Evolutionary conservation across 83 land plant species (phyloP), one percentile per base, ranked within the genome.

Genomic region (Picea engelmannii): DNA sequence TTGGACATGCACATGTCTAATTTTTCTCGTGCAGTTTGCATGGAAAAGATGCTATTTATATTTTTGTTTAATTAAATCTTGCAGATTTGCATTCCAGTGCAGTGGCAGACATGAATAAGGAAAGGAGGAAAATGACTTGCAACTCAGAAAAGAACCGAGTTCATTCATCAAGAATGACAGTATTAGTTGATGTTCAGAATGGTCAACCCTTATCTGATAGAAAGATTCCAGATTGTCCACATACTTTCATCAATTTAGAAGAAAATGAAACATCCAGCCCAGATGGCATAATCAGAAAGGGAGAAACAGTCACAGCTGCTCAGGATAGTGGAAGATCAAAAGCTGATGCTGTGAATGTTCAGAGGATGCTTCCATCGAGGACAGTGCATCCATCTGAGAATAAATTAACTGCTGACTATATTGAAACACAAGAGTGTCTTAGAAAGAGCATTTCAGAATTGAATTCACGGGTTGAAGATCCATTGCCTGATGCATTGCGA

Each of bases 341-440:
- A 25, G 47, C 40, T 38, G 47, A 69, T 35, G 44, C 17, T 73
- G 58, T 44, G 20, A 44, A 73, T 44, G 76, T 4, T 24, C 70
- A 67, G 27, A 31, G 38, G 35, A 62, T 4, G 20, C 12, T 18
- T 35, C 16, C 42, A 68, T 35, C 18, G 18, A 21, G 52, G 76
- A 42, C 24, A 9, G 6, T 2, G 20, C 10, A 42, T 71, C 42
- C 44, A 40, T 38, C 74, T 69, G 10, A 71, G 24, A 71, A 9
- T 44, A 71, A 71, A 71, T 21, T 15, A 23, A 71, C 76, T 71
- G 55, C 76, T 71, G 76, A 71, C 42, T 71, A 15, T 71, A 11
- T 42, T 0, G 2, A 9, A 8, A 18, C 11, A 44, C 42, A 40
- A 20, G 76, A 71, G 55, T 9, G 44, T 42, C 76, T 71, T 31